A percentile compares a stretch with the other conserved stretches of the same genome.
Evolutionary conservation across 2,329 filamentous ascomycete genomes (phyloP).

Genomic region (Sporothrix brasiliensis): DNA sequence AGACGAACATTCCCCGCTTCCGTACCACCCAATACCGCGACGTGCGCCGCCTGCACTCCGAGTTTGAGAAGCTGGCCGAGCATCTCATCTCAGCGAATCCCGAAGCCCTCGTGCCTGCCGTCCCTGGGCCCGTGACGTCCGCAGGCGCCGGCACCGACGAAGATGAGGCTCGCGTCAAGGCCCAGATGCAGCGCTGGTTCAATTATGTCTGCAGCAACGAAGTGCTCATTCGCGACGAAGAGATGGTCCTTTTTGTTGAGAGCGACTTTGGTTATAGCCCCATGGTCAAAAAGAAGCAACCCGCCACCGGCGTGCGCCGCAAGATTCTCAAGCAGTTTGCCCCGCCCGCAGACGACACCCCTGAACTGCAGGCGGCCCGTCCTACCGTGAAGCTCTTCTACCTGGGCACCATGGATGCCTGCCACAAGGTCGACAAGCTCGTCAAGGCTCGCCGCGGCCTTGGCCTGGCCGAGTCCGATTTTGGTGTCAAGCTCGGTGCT

Average conservation of each 20-base stretch:
- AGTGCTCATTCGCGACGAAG: constrained; percentile 89
- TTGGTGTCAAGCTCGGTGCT: constrained; percentile 83
- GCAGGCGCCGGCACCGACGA: constrained; percentile 95
- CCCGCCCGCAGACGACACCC: constrained; percentile 93
- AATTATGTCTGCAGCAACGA: constrained; percentile 93
- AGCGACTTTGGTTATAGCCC: constrained; percentile 98
- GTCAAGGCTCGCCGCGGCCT: constrained; percentile 90
- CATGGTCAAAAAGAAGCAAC: constrained; percentile 92
- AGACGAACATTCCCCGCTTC: constrained; percentile 99
- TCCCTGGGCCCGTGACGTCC: constrained; percentile 91
- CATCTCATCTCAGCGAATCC: constrained; percentile 98
- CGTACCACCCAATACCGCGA: constrained; percentile 98
- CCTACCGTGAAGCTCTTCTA: constrained; percentile 96
- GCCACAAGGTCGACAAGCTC: constrained; percentile 92
- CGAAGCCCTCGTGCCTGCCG: constrained; percentile 89
- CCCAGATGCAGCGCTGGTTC: constrained; percentile 89
- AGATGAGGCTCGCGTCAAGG: constrained; percentile 87
- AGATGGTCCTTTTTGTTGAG: constrained; percentile 98
- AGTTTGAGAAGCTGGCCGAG: constrained; percentile 94
- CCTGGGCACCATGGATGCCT: constrained; percentile 91
- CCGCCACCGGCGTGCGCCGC: constrained; percentile 89
- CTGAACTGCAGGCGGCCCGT: constrained; percentile 85
- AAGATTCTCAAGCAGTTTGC: constrained; percentile 99
- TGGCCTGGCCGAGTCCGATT: constrained; percentile 87
- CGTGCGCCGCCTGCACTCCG: constrained; percentile 90